These are phyloP conservation scores for Bonia amplexicaulis DNA, from an alignment of 176 grass and related monocot genomes.

Conservation along the genomic window DNA sequence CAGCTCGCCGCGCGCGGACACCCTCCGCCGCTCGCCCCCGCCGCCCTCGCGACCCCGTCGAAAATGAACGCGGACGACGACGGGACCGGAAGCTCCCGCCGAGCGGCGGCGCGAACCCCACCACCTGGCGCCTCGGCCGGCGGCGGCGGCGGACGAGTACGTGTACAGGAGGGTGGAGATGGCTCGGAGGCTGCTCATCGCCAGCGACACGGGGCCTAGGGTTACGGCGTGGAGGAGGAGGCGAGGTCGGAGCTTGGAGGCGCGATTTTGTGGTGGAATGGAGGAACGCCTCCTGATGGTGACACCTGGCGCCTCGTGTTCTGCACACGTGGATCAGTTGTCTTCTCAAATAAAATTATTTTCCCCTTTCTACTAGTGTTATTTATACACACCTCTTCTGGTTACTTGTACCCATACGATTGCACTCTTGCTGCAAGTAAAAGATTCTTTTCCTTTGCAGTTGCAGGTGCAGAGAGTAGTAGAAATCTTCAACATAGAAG, in stretches of 20 bases:
- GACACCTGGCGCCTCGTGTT: constrained; percentile 34
- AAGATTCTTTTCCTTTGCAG: background rate
- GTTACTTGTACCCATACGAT: background rate
- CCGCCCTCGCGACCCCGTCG: constrained; percentile 58
- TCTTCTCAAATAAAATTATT: constrained; percentile 34
- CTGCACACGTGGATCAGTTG: constrained; percentile 28
- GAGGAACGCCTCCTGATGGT: constrained; percentile 38
- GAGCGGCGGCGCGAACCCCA: constrained; percentile 18
- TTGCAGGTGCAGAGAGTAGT: background rate
- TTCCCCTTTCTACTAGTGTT: background rate
- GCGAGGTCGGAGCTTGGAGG: constrained; percentile 6
- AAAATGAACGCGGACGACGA: constrained; percentile 49
- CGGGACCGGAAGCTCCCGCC: constrained; percentile 37
- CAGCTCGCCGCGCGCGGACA: constrained; percentile 71
- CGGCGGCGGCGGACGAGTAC: constrained; percentile 31
- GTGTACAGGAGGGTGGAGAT: constrained; percentile 55
- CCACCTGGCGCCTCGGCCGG: constrained; percentile 26
- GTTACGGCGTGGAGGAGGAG: constrained; percentile 25
- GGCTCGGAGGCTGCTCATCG: constrained; percentile 68
- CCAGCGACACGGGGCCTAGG: constrained; percentile 28
- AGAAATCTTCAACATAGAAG: background rate
- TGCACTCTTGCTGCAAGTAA: background rate
- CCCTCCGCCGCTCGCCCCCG: constrained; percentile 40
- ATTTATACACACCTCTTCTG: background rate
- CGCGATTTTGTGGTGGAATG: constrained; percentile 48